A percentile compares a stretch with the other conserved stretches of the same genome.
Conservation (phyloP, 345 rosid genomes). For the Barbarea vulgaris region DNA sequence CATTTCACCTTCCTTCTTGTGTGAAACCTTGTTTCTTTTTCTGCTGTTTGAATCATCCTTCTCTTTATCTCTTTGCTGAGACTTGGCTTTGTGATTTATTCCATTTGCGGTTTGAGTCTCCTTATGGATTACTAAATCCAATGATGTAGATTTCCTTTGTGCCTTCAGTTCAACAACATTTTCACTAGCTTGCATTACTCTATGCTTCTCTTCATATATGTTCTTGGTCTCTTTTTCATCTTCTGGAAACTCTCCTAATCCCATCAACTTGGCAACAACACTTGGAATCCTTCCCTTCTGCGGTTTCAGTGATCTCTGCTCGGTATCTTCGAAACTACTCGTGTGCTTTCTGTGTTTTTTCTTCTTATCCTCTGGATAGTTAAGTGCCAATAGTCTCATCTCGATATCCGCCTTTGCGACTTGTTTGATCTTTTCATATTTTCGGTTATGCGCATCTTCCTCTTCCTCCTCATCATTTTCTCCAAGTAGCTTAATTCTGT, state of each 20-base stretch:
- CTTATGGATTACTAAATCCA: slow-evolving; percentile 41
- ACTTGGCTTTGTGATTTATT: slow-evolving; percentile 41
- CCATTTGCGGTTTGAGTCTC: slow-evolving; percentile 43
- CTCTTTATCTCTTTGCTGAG: slow-evolving; percentile 43
- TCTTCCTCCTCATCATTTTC: slow-evolving; percentile 52
- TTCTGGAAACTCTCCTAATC: slow-evolving; percentile 70
- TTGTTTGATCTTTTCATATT: slow-evolving; percentile 44
- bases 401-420: slow-evolving; percentile 50
- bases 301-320: slow-evolving; percentile 44
- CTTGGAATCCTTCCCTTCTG: slow-evolving; percentile 76
- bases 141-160: slow-evolving; percentile 35
- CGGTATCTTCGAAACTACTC: slow-evolving; percentile 35
- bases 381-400: slow-evolving; percentile 54
- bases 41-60: slow-evolving; percentile 39
- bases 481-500: slow-evolving; percentile 67
- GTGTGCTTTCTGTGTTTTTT: slow-evolving; percentile 35
- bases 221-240: slow-evolving; percentile 46
- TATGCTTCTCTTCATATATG: slow-evolving; percentile 19
- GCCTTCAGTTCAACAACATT: slow-evolving; percentile 28
- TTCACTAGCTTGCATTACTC: slow-evolving; percentile 40
- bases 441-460: slow-evolving; percentile 44
- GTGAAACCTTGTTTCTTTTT: slow-evolving; percentile 42
- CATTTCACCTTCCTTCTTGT: slow-evolving; percentile 45
- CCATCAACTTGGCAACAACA: slow-evolving; percentile 89
- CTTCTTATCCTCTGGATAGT: slow-evolving; percentile 46